Evolutionary conservation across 2,329 filamentous ascomycete species (phyloP), one percentile per base, ranked within the genome.

Genomic region (Hypoxylon sp.): DNA sequence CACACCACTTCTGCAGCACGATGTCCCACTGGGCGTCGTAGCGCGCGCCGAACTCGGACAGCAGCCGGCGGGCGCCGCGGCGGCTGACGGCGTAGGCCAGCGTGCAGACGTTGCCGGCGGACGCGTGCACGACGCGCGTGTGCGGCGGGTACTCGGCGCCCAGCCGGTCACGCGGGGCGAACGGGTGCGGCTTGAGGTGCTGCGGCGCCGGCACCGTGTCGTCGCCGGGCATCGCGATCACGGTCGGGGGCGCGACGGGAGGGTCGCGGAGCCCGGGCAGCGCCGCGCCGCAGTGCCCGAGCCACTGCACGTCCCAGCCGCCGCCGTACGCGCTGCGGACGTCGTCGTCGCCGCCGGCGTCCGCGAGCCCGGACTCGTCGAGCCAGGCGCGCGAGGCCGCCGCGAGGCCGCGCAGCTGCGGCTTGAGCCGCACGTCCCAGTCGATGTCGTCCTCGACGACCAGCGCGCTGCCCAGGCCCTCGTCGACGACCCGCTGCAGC

Each of bases 391-490:
- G 70, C 3, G 73, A 70, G 0, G 76, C 75, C 15, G 66, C 62
- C 0, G 78, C 75, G 31, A 80, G 77, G 41, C 72, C 60, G 23
- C 65, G 72, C 13, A 85, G 74, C 63, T 86, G 83, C 0, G 70
- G 48, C 26, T 80, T 79, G 20, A 85, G 67, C 0, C 75, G 72
- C 10, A 84, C 69, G 53, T 85, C 83, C 83, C 83, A 86, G 70
- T 86, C 83, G 17, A 78, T 75, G 53, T 85, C 83, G 63, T 85
- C 83, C 64, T 86, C 83, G 21, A 85, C 67, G 23, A 85, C 80
- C 1, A 85, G 70, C 0, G 80, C 81, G 1, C 78, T 80, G 1
- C 74, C 70, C 2, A 82, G 62, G 35, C 78, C 76, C 9, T 77
- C 69, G n/a, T 77, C 71, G 10, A 84, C 73, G 10, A 84, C 71